Evolutionary conservation across 2,329 filamentous ascomycete species (phyloP), one percentile per base, ranked within the genome.

Genomic region (Corynespora cassiicola): DNA sequence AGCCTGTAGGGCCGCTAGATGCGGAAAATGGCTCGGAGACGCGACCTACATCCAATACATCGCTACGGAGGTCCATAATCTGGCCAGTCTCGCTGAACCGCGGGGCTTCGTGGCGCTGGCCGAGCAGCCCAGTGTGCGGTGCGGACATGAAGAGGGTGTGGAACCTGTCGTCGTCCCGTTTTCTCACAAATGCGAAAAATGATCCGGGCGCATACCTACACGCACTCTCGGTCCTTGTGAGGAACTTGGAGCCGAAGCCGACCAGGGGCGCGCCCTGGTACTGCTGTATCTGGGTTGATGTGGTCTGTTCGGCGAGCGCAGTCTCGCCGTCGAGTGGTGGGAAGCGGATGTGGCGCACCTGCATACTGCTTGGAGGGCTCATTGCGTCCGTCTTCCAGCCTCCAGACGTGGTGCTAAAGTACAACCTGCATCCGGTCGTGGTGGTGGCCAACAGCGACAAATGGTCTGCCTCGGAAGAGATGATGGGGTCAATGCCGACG

Each of bases 311-410:
- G 36, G 55, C 34, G 15, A n/a, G 50, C 3, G 33, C 22, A 16
- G 42, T 35, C 18, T 51, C 49, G 9, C 47, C 50, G 17, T 61
- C 54, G 24, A 74, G 68, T 0, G 94, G 94, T 1, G 95, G 94
- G 42, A 96, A 95, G 63, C 94, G 95, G 68, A 99, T 89, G 61
- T 95, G 94, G 54, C 95, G 87, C n/a, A 96, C 84, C 68, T 96
- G 91, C 90, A 99, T 96, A 69, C 90, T 96, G 55, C 88, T 91
- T 1, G 94, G 91, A 1, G 88, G 84, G 41, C 78, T 85, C 6
- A 81, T 78, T 14, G 80, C 76, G 15, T 80, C 79, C 10, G 78
- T 79, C 38, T 73, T 70, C 71, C 86, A 87, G 2, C 83, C 81
- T 12, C 89, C 86, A 49, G 86, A 87, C 0, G 90, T 96, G 5